Evolutionary conservation across 257 asterid genomes (phyloP).

Genomic region (Leonotis leonurus): DNA sequence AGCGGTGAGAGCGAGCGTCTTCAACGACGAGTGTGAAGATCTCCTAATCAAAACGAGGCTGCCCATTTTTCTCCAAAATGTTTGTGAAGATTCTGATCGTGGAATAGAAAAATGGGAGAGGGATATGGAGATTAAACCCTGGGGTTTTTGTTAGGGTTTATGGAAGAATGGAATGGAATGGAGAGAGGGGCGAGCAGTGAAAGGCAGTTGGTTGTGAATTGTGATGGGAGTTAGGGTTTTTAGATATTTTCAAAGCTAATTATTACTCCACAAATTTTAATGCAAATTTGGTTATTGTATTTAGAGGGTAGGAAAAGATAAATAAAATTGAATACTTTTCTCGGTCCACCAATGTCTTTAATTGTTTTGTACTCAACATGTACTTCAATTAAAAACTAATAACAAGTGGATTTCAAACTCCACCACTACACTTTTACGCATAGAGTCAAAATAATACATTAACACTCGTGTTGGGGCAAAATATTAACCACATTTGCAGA

Average conservation of each 20-base stretch:
- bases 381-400: too few species aligned
- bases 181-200: conserved; percentile 5
- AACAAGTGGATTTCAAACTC: too few species aligned
- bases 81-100: not conserved
- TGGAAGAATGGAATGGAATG: conserved; percentile 2
- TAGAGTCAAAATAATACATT: too few species aligned
- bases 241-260: not conserved
- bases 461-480: too few species aligned
- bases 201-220: conserved; percentile 18
- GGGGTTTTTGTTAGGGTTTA: conserved; percentile 50
- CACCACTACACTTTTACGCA: too few species aligned
- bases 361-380: too few species aligned
- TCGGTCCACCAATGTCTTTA: too few species aligned
- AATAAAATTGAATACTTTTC: too few species aligned
- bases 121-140: conserved; percentile 24
- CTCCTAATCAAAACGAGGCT: conserved; percentile 41
- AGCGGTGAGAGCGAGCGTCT: conserved; percentile 37
- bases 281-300: too few species aligned
- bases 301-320: too few species aligned
- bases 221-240: not conserved
- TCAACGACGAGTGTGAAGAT: conserved; percentile 37
- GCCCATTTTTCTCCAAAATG: conserved; percentile 31
- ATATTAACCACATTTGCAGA: too few species aligned
- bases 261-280: not conserved
- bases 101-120: not conserved